Evolutionary conservation across 1,139 yeast genomes (phyloP).

Genomic region (Oligophagozyma castellii): DNA sequence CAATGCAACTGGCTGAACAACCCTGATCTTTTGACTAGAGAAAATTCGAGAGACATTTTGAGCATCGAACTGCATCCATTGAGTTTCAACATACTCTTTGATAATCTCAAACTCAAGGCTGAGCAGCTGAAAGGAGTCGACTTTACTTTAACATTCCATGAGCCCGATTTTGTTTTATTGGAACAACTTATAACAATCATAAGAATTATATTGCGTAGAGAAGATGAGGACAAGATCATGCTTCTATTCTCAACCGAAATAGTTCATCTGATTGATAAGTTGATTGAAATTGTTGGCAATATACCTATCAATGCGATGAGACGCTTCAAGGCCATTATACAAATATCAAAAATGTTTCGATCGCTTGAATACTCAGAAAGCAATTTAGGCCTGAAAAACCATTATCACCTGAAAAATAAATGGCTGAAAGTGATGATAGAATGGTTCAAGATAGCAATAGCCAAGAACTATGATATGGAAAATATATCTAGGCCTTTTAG

Average conservation of each 20-base stretch:
- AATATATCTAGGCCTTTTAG: constrained; percentile 21
- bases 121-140: constrained; percentile 16
- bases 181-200: constrained; percentile 31
- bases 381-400: constrained; percentile 38
- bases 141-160: constrained; percentile 11
- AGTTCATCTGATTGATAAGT: constrained; percentile 25
- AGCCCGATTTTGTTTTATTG: constrained; percentile 20
- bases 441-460: constrained; percentile 51
- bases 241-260: constrained; percentile 29
- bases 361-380: constrained; percentile 34
- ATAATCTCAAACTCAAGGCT: constrained; percentile 12
- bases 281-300: constrained; percentile 27
- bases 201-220: constrained; percentile 29
- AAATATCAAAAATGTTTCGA: constrained; percentile 42
- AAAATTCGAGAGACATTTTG: constrained; percentile 35
- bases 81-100: constrained; percentile 29
- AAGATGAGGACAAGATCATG: constrained; percentile 26
- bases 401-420: constrained; percentile 42
- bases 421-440: constrained; percentile 47
- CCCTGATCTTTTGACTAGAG: constrained; percentile 38
- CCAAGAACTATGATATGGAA: constrained; percentile 23
- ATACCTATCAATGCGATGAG: constrained; percentile 25
- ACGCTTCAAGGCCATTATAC: constrained; percentile 38
- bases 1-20: constrained; percentile 33
- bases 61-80: constrained; percentile 33